These are phyloP conservation scores for Scheffersomyces stipitis DNA, from an alignment of 805 yeast species.

Conservation along the genomic window DNA sequence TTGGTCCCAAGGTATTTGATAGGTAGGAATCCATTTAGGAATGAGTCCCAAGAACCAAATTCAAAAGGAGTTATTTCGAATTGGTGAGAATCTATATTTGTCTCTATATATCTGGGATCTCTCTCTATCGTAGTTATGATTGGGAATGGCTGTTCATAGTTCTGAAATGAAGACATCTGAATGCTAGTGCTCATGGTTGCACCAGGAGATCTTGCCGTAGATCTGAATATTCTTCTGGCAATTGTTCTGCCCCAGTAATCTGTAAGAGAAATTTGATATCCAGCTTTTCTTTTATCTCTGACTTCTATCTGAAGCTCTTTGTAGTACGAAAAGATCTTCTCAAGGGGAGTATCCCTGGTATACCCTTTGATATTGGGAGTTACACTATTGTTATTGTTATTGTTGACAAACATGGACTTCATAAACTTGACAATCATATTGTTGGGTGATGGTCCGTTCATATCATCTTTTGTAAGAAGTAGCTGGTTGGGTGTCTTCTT, in stretches of 20 bases:
- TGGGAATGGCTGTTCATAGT: constrained; percentile 49
- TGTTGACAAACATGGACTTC: constrained; percentile 1
- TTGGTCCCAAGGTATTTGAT: constrained; percentile 53
- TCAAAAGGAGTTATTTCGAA: constrained; percentile 66
- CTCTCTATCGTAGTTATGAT: constrained; percentile 43
- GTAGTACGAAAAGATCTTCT: constrained; percentile 46
- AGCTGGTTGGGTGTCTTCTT: neutral
- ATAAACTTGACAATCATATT: neutral
- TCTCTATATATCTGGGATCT: constrained; percentile 29
- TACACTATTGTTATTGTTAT: constrained; percentile 1
- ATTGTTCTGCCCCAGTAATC: constrained; percentile 72
- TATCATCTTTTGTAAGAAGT: too few relatives aligned
- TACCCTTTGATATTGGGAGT: constrained; percentile 2
- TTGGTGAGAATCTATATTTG: constrained; percentile 41
- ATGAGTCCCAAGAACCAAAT: constrained; percentile 66
- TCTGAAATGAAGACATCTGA: constrained; percentile 32
- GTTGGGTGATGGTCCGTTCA: too few relatives aligned
- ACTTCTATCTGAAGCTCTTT: constrained; percentile 54
- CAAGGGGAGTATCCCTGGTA: too few relatives aligned
- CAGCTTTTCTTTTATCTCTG: constrained; percentile 49
- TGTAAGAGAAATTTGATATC: constrained; percentile 58
- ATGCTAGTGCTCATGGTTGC: constrained; percentile 38
- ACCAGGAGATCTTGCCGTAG: constrained; percentile 31
- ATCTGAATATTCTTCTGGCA: constrained; percentile 45
- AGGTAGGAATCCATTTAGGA: constrained; percentile 47